These are phyloP conservation scores for Clausena lansium DNA, from an alignment of 345 rosid species.

Conservation along the genomic window DNA sequence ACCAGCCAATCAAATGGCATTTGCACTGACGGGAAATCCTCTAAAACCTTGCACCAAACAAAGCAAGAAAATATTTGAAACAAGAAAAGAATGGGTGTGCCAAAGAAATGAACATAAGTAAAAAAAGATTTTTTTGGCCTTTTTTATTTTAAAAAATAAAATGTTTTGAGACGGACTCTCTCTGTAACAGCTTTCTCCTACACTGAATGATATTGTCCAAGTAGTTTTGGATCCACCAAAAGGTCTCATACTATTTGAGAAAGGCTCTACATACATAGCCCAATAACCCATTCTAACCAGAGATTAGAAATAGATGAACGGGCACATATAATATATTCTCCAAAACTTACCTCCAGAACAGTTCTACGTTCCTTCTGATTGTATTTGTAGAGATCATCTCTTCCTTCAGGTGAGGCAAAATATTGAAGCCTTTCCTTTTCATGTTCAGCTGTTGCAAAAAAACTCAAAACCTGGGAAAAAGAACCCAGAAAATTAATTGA, in stretches of 20 bases:
- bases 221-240: too few species aligned
- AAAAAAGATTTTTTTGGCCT: not conserved
- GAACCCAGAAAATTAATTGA: slow-evolving; percentile 6
- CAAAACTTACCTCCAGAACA: slow-evolving; percentile 70
- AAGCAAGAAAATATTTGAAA: not conserved
- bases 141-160: too few species aligned
- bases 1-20: slow-evolving; percentile 95
- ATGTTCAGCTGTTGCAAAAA: slow-evolving; percentile 71
- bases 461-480: slow-evolving; percentile 73
- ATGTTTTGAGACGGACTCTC: not conserved
- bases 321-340: not conserved
- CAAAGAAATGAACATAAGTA: not conserved
- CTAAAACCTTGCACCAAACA: slow-evolving; percentile 53
- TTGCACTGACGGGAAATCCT: slow-evolving; percentile 93
- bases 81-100: not conserved
- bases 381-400: slow-evolving; percentile 90
- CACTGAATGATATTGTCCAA: too few species aligned
- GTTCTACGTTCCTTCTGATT: slow-evolving; percentile 91
- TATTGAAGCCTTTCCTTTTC: slow-evolving; percentile 87
- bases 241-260: too few species aligned
- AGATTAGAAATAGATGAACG: too few species aligned
- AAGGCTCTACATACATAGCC: too few species aligned
- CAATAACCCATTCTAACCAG: too few species aligned
- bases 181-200: not conserved
- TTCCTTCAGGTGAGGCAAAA: slow-evolving; percentile 88